Conservation (phyloP, 2,329 filamentous ascomycete species). For the Aspergillus pseudoviridinutans region DNA sequence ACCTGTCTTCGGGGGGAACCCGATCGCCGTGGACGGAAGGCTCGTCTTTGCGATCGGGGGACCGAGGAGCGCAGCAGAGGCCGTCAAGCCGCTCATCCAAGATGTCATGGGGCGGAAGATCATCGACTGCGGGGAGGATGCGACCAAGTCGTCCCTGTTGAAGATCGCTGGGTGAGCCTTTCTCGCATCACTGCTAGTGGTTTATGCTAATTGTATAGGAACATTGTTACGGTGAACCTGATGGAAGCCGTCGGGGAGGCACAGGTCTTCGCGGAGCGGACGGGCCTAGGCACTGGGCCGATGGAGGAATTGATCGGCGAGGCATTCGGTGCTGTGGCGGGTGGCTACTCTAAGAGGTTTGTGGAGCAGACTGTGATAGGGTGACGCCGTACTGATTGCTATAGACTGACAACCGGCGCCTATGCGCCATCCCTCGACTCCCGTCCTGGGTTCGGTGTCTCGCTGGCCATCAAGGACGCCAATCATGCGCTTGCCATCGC, state of each 20-base stretch:
- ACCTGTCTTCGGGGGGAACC: constrained; percentile 44
- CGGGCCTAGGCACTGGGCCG: constrained; percentile 38
- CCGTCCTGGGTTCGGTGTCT: constrained; percentile 35
- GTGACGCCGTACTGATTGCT: neutral
- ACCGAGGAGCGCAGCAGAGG: constrained; percentile 28
- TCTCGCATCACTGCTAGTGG: neutral
- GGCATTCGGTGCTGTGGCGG: constrained; percentile 42
- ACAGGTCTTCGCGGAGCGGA: constrained; percentile 46
- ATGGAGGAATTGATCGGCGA: constrained; percentile 43
- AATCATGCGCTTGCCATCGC: constrained; percentile 33
- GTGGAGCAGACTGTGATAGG: neutral
- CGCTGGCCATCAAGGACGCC: constrained; percentile 37
- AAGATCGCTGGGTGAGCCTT: constrained; percentile 42
- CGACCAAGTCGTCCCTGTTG: constrained; percentile 39
- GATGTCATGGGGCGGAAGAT: constrained; percentile 43
- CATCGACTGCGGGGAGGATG: constrained; percentile 43
- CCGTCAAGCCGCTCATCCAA: constrained; percentile 39
- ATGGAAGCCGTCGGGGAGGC: constrained; percentile 46
- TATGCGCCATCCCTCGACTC: constrained; percentile 38
- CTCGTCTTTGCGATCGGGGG: constrained; percentile 45
- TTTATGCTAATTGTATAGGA: constrained; percentile 21
- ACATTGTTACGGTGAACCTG: constrained; percentile 42
- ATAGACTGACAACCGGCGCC: constrained; percentile 39
- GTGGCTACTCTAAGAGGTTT: constrained; percentile 41
- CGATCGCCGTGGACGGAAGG: constrained; percentile 43